Evolutionary conservation across 2,329 filamentous ascomycete species (phyloP).

Genomic region (Claviceps sp.): DNA sequence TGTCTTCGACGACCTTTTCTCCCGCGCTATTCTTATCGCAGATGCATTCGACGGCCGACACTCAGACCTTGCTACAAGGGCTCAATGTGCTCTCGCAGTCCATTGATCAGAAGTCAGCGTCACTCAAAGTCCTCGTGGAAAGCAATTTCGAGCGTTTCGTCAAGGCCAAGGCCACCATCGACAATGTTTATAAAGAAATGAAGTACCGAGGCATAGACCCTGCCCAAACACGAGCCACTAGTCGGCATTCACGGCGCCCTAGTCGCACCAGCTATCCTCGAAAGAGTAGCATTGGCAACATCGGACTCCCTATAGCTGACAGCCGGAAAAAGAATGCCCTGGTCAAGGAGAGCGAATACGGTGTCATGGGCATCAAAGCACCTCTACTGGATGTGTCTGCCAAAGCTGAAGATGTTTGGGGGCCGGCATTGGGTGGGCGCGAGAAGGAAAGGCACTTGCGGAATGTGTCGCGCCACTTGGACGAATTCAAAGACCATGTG

Average conservation of each 20-base stretch:
- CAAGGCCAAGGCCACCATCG: slow-evolving; percentile 90
- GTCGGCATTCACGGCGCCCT: slow-evolving; percentile 50
- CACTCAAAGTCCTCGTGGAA: slow-evolving; percentile 89
- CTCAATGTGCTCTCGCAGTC: slow-evolving; percentile 78
- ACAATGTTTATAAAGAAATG: slow-evolving; percentile 99
- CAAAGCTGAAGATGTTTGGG: slow-evolving; percentile 96
- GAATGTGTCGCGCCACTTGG: slow-evolving; percentile 59
- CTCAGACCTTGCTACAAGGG: slow-evolving; percentile 64
- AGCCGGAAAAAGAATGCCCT: slow-evolving; percentile 76
- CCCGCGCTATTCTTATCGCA: slow-evolving; percentile 85
- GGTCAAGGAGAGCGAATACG: slow-evolving; percentile 84
- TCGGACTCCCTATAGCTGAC: slow-evolving; percentile 32
- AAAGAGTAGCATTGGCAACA: slow-evolving; percentile 23
- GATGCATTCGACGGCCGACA: slow-evolving; percentile 76
- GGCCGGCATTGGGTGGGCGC: slow-evolving; percentile 77
- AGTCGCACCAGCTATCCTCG: slow-evolving; percentile 55
- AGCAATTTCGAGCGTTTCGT: slow-evolving; percentile 98
- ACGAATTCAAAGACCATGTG: slow-evolving; percentile 69
- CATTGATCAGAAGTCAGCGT: slow-evolving; percentile 96
- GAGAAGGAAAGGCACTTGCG: slow-evolving; percentile 86
- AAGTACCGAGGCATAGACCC: slow-evolving; percentile 53
- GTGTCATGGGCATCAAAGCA: slow-evolving; percentile 73
- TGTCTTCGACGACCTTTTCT: slow-evolving; percentile 92
- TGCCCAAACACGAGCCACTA: slow-evolving; percentile 23
- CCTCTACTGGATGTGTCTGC: slow-evolving; percentile 81